Conservation (phyloP, 169 alveolate species). For the Plasmodium billcollinsi region DNA sequence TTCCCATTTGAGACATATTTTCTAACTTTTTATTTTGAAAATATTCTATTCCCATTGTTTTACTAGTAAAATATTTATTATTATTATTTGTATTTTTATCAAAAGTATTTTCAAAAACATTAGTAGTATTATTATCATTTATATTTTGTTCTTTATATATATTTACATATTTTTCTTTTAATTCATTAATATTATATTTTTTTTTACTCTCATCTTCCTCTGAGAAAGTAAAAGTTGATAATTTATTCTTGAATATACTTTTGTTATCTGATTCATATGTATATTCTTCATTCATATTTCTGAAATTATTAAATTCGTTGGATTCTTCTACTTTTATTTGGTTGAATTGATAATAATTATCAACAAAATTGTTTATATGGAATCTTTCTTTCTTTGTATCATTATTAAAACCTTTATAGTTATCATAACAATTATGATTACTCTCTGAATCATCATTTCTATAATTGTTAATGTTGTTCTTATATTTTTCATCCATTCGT, state of each 20-base stretch:
- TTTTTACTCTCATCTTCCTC: slow-evolving; percentile 13
- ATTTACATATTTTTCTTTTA: slow-evolving; percentile 52
- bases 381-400: slow-evolving; percentile 18
- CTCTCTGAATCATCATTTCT: not conserved
- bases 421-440: not conserved
- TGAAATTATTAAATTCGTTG: slow-evolving; percentile 15
- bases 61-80: not conserved
- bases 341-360: slow-evolving; percentile 11
- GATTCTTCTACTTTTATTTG: slow-evolving; percentile 24
- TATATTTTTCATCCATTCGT: slow-evolving; percentile 25
- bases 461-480: not conserved
- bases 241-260: slow-evolving; percentile 8
- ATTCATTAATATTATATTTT: slow-evolving; percentile 16
- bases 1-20: slow-evolving; percentile 10
- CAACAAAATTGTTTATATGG: slow-evolving; percentile 19
- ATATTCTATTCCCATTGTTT: slow-evolving; percentile 20
- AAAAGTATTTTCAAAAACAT: slow-evolving; percentile 34
- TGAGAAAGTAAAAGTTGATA: slow-evolving; percentile 13
- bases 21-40: slow-evolving; percentile 30
- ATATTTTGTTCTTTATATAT: slow-evolving; percentile 13
- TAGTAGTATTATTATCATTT: slow-evolving; percentile 10
- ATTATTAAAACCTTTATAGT: not conserved
- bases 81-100: slow-evolving; percentile 35
- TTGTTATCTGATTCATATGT: slow-evolving; percentile 3
- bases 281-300: slow-evolving; percentile 2